Conservation (phyloP, 2,329 filamentous ascomycete genomes). For the Trichophaea hybrida region DNA sequence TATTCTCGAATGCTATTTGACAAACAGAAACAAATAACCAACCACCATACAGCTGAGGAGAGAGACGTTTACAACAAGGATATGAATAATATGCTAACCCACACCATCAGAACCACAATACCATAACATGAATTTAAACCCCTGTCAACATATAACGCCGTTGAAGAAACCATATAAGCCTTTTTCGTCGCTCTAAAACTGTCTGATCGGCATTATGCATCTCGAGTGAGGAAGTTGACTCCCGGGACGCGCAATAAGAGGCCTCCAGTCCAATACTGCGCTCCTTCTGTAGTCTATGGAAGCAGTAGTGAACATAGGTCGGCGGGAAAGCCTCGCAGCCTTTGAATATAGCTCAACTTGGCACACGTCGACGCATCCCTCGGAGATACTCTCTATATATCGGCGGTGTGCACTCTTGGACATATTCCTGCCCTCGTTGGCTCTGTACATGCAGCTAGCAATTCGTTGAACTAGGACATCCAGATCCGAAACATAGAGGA, state of each 20-base stretch:
- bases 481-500: slow-evolving; percentile 2
- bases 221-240: slow-evolving; percentile 2
- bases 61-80: no score
- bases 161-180: background rate
- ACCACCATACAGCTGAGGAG: no score
- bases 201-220: background rate
- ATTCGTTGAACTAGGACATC: slow-evolving; percentile 2
- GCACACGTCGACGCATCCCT: background rate
- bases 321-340: background rate
- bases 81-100: no score
- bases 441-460: background rate
- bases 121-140: background rate
- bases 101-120: no score
- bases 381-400: background rate
- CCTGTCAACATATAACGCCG: background rate
- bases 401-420: background rate
- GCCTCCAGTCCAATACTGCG: background rate
- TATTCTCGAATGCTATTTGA: no score
- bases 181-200: background rate
- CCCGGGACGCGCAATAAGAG: background rate
- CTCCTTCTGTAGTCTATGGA: background rate
- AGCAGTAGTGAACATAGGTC: background rate
- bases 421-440: background rate
- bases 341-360: background rate
- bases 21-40: no score